Base-by-base conservation (phyloP, 257 asterid genomes). In the Nicotiana obtusifolia region DNA sequence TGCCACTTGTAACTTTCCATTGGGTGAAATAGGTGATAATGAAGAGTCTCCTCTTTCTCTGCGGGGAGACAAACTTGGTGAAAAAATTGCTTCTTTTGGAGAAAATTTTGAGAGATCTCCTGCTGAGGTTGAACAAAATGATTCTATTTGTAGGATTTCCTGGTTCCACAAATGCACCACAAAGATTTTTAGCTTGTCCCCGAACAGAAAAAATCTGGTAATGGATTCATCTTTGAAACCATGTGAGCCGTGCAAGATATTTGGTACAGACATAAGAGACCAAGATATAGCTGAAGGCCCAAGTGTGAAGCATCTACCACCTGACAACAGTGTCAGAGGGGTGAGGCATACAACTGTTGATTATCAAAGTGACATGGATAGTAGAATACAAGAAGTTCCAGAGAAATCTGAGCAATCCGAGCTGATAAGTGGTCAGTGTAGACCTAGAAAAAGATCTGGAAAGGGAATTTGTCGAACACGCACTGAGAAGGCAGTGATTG, bases 141-240 rank as follows among this genome's bases (percentile, higher is more conserved):
- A 83, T 76, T 89, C 95, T 66, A 92, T 90, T 66, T 93, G 93
- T 33, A 93, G 87, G 62, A 77, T 91, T 78, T 92, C 96, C 59
- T 90, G 92, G 94, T 84, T 95, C 31, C 86, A 30, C 35, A 92
- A 93, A 80, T 94, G 98, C 94, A 90, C 95, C 56, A 88, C 95
- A 17, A 91, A 80, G 82, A 84, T 92, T 85, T 88, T 93, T 35
- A 89, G 84, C 82, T 77, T 79, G 64, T 86, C 98, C 64, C 94
- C 93, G 3, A 86, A 80, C 59, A 84, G 80, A 64, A 83, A 77
- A 59, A 64, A 91, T 75, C 91, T 83, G 68, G 87, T 90, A 86
- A 82, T 89, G 87, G 90, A 89, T 81, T 89, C 80, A 61, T 88
- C 89, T 56, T 85, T 86, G 87, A 81, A 86, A 60, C 84, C 62